Evolutionary conservation across 1,139 yeast genomes (phyloP), one percentile per base, ranked within the genome.

Genomic region (Yamadazyma dushanensis): DNA sequence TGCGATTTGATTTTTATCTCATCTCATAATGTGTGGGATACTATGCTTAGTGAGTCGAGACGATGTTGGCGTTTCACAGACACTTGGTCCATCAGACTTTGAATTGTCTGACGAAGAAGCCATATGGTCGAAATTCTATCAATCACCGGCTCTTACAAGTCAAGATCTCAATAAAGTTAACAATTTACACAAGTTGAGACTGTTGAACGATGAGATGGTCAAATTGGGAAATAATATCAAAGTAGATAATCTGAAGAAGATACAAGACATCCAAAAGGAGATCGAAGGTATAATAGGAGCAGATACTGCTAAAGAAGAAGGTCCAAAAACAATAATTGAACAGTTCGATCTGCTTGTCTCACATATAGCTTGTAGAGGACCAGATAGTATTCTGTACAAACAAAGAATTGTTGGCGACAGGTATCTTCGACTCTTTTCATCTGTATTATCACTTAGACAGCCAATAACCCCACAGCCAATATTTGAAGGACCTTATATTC

Each of bases 381-480:
- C 84, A 0, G 78, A 80, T 47, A 74, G 49, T 38, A 34, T 61
- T 4, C 46, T 44, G 31, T 55, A 50, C 35, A 33, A 46, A 26
- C 39, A 48, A 8, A 45, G 52, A 29, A 32, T 41, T 11, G 41
- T 40, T 7, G 18, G 13, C 4, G n/a, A 33, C 0, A 39, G 30
- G 4, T 33, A 46, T 35, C 18, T 46, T 47, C 73, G 61, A 43
- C 53, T 68, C 41, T 77, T 70, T 42, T 78, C 92, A 0, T 83
- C 96, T 0, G 87, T 92, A 0, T 63, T 92, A 16, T 83, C 95
- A 0, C 62, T 92, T 27, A 66, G 97, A 39, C 74, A 75, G 25
- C 97, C 97, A 1, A 76, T 86, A 46, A 78, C 85, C 0, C 48
- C 61, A 16, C 97, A 92, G 57, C 96, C 97, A 0, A 37, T 60